Percentiles rank a stretch among this genome's conserved stretches.
phyloP scores from a whole-genome alignment of 441 rosid genomes.

The Sinapis alba region DNA sequence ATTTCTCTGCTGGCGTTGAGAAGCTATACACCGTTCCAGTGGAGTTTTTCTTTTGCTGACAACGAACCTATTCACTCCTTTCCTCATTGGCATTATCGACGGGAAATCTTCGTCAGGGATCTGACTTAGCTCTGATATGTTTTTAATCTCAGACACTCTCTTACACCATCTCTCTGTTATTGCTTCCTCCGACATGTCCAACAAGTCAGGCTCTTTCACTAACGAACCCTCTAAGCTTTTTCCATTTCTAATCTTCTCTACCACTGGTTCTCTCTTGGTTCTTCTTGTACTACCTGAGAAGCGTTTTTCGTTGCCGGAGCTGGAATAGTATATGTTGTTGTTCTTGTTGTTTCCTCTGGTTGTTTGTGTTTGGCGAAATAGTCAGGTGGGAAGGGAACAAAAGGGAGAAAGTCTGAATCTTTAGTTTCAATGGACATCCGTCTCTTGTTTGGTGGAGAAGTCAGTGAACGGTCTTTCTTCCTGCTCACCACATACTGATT shows the following conservation, averaged over 20 bases:
- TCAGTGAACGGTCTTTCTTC: conserved; percentile 63
- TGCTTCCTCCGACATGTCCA: conserved; percentile 99
- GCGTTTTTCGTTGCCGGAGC: conserved; percentile 24
- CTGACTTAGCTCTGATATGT: conserved; percentile 91
- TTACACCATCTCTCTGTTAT: conserved; percentile 95
- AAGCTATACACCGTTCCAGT: neutral
- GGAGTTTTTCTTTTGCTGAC: neutral
- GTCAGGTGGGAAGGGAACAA: conserved; percentile 83
- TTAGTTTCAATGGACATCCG: conserved; percentile 52
- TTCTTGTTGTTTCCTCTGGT: conserved; percentile 40
- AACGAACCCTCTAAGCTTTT: conserved; percentile 93
- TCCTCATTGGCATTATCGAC: conserved; percentile 96
- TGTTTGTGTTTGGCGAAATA: conserved; percentile 67
- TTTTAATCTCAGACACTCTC: conserved; percentile 86
- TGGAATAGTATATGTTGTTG: conserved; percentile 38
- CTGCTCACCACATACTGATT: conserved; percentile 59
- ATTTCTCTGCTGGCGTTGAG: neutral
- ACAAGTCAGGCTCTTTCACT: conserved; percentile 74
- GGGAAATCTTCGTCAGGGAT: conserved; percentile 98
- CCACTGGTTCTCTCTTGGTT: conserved; percentile 23
- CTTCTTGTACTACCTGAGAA: conserved; percentile 23
- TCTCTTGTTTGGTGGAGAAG: conserved; percentile 73
- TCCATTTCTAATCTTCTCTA: conserved; percentile 43
- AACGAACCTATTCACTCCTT: conserved; percentile 66
- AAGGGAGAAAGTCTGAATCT: conserved; percentile 64